A percentile compares a stretch with the other conserved stretches of the same genome.
phyloP scores from a whole-genome alignment of 2,329 filamentous ascomycete genomes.

The Juglanconis sp. region DNA sequence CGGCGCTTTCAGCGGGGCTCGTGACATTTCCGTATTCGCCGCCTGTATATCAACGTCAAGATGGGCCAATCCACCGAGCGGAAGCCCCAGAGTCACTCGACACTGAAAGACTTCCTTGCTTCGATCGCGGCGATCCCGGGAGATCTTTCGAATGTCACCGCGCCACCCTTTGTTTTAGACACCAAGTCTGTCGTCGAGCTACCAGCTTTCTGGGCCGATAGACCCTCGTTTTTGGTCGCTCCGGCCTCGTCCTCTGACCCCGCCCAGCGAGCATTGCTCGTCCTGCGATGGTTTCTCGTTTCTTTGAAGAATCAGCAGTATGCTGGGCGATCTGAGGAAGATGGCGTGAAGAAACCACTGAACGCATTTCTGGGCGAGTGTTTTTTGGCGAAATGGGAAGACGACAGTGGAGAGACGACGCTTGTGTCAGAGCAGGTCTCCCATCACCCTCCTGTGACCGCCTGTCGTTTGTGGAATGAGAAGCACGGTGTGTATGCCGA shows the following conservation, averaged over 20 bases:
- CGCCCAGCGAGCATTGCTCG: constrained; percentile 38
- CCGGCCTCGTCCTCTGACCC: constrained; percentile 38
- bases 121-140: constrained; percentile 54
- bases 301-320: constrained; percentile 46
- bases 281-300: constrained; percentile 47
- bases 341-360: constrained; percentile 47
- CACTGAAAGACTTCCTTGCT: constrained; percentile 32
- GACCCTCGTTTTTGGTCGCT: constrained; percentile 45
- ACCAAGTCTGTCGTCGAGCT: constrained; percentile 54
- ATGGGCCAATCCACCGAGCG: background rate
- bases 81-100: constrained; percentile 22
- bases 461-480: constrained; percentile 25
- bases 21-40: background rate
- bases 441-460: constrained; percentile 29
- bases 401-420: constrained; percentile 25
- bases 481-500: constrained; percentile 23
- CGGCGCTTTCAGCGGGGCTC: background rate
- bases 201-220: constrained; percentile 56
- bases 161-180: constrained; percentile 53
- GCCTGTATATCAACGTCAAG: background rate
- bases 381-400: constrained; percentile 35
- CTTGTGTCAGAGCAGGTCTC: constrained; percentile 27
- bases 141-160: constrained; percentile 53
- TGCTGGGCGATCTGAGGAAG: constrained; percentile 3
- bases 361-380: constrained; percentile 48